These are phyloP conservation scores for Tieghemostelium lacteum DNA, from an alignment of 78 protist species.

Conservation along the genomic window DNA sequence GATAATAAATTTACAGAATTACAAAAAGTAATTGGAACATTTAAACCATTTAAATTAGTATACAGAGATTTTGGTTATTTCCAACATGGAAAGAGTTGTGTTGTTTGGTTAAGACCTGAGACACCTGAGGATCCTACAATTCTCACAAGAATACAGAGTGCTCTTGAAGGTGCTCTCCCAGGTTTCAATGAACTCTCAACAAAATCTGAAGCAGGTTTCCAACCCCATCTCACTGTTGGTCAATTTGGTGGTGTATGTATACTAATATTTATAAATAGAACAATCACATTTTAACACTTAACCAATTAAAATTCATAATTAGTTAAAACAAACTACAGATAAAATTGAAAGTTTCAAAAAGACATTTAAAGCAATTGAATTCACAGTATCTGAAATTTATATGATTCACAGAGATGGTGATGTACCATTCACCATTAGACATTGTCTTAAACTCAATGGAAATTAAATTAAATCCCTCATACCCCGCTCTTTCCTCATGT, in stretches of 20 bases:
- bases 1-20: not conserved
- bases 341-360: constrained; percentile 15
- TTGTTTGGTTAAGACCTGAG: constrained; percentile 70
- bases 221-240: constrained; percentile 76
- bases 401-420: constrained; percentile 58
- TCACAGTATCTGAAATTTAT: constrained; percentile 21
- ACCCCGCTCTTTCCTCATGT: too few species aligned
- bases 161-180: constrained; percentile 19
- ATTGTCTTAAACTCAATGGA: constrained; percentile 23
- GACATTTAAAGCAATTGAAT: constrained; percentile 47
- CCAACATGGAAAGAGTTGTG: constrained; percentile 67
- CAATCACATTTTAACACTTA: not conserved
- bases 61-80: constrained; percentile 58
- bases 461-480: too few species aligned
- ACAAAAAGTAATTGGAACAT: not conserved
- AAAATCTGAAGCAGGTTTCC: constrained; percentile 51
- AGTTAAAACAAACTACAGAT: not conserved
- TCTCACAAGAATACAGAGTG: constrained; percentile 10
- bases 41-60: constrained; percentile 42
- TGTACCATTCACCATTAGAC: constrained; percentile 31
- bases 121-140: constrained; percentile 45
- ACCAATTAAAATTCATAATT: not conserved
- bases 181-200: constrained; percentile 60
- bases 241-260: constrained; percentile 42
- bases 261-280: not conserved